A percentile compares a stretch with the other conserved stretches of the same genome.
phyloP scores from a whole-genome alignment of 345 rosid genomes.

The Lepidium didymum region DNA sequence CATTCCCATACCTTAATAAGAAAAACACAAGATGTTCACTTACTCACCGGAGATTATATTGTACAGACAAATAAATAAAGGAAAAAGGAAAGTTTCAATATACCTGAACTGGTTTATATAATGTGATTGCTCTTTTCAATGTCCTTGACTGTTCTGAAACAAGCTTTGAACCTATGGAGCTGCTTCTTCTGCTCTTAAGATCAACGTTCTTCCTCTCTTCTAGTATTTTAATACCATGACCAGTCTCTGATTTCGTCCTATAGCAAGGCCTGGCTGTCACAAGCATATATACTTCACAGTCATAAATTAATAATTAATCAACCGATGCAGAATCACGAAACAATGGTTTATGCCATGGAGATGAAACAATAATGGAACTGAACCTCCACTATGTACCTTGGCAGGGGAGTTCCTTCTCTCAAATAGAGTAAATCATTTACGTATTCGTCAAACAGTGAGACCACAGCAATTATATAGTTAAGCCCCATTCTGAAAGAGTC shows the following conservation, averaged over 20 bases:
- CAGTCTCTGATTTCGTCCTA: constrained; percentile 32
- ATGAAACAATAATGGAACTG: background rate
- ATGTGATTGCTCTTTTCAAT: constrained; percentile 47
- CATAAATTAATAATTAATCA: background rate
- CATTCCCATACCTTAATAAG: constrained; percentile 75
- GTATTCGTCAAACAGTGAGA: constrained; percentile 70
- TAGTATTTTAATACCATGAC: constrained; percentile 21
- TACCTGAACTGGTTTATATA: constrained; percentile 67
- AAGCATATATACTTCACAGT: constrained; percentile 3
- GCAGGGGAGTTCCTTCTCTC: constrained; percentile 74
- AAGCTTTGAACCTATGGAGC: constrained; percentile 36
- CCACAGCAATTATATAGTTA: constrained; percentile 54
- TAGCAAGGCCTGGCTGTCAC: constrained; percentile 78
- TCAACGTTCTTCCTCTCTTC: constrained; percentile 31
- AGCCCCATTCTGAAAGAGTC: constrained; percentile 61
- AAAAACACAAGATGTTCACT: background rate
- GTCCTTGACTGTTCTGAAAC: constrained; percentile 50
- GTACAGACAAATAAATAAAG: background rate
- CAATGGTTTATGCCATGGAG: background rate
- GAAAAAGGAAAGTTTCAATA: background rate
- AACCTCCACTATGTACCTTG: constrained; percentile 40
- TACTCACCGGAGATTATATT: background rate
- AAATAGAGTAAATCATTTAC: constrained; percentile 76
- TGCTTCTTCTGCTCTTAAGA: constrained; percentile 38
- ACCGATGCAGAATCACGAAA: background rate